phyloP scores from a whole-genome alignment of 2,329 filamentous ascomycete genomes.

The Penicillium sp. region DNA sequence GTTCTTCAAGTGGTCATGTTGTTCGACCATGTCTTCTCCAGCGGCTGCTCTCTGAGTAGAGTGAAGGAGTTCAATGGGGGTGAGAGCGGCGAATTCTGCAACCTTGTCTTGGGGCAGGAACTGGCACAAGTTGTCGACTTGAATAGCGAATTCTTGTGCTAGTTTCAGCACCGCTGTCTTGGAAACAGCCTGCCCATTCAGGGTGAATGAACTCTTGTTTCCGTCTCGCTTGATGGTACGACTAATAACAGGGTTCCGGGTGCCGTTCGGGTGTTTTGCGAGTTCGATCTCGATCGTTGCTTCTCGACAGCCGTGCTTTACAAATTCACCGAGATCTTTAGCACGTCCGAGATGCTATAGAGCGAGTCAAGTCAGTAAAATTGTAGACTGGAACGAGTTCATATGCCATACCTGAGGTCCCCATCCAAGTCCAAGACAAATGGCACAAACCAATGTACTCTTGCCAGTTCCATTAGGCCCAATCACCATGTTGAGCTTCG shows the following conservation, averaged over 20 bases:
- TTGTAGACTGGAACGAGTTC: background rate
- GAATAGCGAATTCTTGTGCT: conserved; percentile 74
- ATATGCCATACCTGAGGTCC: conserved; percentile 57
- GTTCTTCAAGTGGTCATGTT: conserved; percentile 72
- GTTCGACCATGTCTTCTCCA: conserved; percentile 73
- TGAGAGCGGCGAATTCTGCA: conserved; percentile 84
- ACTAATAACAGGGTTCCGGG: conserved; percentile 69
- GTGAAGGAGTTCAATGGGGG: conserved; percentile 75
- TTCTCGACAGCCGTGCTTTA: conserved; percentile 79
- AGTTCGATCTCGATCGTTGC: conserved; percentile 91
- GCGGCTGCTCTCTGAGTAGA: conserved; percentile 90
- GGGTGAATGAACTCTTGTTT: conserved; percentile 74
- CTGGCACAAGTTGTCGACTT: conserved; percentile 96
- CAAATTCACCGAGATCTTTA: conserved; percentile 81
- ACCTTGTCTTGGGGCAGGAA: conserved; percentile 96
- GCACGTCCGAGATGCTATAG: conserved; percentile 75
- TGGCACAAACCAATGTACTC: conserved; percentile 94
- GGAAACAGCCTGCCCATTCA: conserved; percentile 65
- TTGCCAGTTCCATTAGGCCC: conserved; percentile 99
- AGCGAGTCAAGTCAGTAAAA: background rate
- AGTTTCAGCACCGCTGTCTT: conserved; percentile 68
- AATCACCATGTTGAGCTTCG: conserved; percentile 96
- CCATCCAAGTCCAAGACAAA: conserved; percentile 89
- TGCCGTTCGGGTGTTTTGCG: conserved; percentile 57
- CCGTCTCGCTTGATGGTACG: conserved; percentile 79